Evolutionary conservation across 1,139 yeast species (phyloP).

Genomic region (Kurtzmaniella quercitrusa): DNA sequence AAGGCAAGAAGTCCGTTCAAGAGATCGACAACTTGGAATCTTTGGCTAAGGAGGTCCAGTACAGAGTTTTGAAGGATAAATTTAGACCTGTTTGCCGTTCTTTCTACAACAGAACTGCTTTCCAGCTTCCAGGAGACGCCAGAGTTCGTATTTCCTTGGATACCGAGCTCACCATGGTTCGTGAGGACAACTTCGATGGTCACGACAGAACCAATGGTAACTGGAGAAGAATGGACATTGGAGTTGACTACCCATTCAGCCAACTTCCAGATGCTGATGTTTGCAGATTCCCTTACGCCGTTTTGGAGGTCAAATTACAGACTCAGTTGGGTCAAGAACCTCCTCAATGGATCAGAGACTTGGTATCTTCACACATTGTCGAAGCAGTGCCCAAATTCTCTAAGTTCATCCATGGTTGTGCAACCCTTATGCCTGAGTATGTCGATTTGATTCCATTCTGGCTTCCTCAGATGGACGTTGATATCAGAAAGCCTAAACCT

Average conservation of each 20-base stretch:
- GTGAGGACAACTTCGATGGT: conserved; percentile 97
- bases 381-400: conserved; percentile 98
- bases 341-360: conserved; percentile 93
- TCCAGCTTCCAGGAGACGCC: conserved; percentile 98
- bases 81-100: conserved; percentile 93
- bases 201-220: conserved; percentile 82
- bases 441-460: conserved; percentile 89
- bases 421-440: conserved; percentile 77
- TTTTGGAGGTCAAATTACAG: conserved; percentile 91
- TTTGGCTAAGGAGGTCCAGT: conserved; percentile 88
- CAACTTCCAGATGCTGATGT: conserved; percentile 82
- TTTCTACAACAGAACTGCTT: conserved; percentile 95
- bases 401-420: conserved; percentile 94
- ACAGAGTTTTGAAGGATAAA: conserved; percentile 75
- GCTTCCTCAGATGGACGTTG: conserved; percentile 97
- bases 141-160: conserved; percentile 96
- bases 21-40: conserved; percentile 92
- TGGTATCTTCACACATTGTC: conserved; percentile 86
- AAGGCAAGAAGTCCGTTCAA: conserved; percentile 79
- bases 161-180: conserved; percentile 90
- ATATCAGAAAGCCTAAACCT: conserved; percentile 83
- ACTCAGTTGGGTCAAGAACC: conserved; percentile 99
- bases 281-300: conserved; percentile 95
- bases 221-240: conserved; percentile 98
- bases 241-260: conserved; percentile 90